Percentiles rank a stretch among this genome's conserved stretches.
Evolutionary conservation across 768 basidiomycete genomes (phyloP).

Genomic region (Kwoniella pini): DNA sequence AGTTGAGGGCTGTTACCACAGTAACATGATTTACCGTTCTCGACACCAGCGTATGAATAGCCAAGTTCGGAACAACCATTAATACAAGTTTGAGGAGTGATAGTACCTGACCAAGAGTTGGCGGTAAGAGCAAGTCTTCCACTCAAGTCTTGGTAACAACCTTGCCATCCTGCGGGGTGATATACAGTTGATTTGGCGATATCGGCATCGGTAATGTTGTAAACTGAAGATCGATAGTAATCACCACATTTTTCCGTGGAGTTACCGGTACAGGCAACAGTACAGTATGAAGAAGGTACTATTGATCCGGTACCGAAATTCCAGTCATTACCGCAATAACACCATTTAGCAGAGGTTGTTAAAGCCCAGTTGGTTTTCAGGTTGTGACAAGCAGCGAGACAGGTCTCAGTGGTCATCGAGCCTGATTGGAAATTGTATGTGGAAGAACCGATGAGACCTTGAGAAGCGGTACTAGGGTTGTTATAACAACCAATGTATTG

Average conservation of each 20-base stretch:
- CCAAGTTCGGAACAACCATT: conserved; percentile 37
- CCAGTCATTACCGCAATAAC: conserved; percentile 41
- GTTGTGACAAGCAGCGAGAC: conserved; percentile 39
- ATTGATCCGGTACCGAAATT: conserved; percentile 27
- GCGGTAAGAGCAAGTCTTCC: conserved; percentile 21
- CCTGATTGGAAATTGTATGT: conserved; percentile 34
- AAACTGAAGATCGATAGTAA: conserved; percentile 29
- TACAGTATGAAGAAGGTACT: conserved; percentile 35
- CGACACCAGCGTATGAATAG: conserved; percentile 32
- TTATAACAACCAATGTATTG: conserved; percentile 39
- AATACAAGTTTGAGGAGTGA: conserved; percentile 30
- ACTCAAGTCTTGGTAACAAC: conserved; percentile 24
- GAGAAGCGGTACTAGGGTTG: conserved; percentile 17
- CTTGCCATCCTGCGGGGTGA: conserved; percentile 31
- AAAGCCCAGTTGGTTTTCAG: conserved; percentile 40
- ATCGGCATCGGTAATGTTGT: conserved; percentile 34
- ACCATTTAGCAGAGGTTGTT: conserved; percentile 33
- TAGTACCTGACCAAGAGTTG: conserved; percentile 21
- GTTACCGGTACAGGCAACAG: conserved; percentile 42
- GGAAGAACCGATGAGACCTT: conserved; percentile 23
- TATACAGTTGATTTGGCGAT: conserved; percentile 1
- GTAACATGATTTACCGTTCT: conserved; percentile 26
- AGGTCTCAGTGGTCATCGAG: conserved; percentile 43
- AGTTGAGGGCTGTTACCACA: conserved; percentile 24
- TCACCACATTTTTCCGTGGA: conserved; percentile 40